A percentile compares a stretch with the other conserved stretches of the same genome.
Conservation (phyloP, 169 alveolate species). For the Babesia ovis region DNA sequence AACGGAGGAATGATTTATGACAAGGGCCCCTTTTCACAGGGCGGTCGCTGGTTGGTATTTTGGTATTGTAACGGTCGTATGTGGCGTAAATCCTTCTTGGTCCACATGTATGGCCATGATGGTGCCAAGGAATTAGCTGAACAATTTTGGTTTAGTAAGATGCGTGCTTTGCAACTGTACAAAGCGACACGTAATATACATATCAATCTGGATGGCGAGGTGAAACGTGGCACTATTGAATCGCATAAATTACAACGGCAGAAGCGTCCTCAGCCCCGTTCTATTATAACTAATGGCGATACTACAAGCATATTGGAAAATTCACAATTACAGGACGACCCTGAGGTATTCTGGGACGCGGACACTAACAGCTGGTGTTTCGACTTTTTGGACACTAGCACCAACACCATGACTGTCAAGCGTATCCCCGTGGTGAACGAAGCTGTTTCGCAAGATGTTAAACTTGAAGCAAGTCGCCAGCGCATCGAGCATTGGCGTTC, state of each 20-base stretch:
- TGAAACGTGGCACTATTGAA: neutral
- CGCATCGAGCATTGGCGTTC: constrained; percentile 35
- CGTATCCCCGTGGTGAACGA: constrained; percentile 6
- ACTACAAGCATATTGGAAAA: neutral
- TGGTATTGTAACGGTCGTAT: constrained; percentile 71
- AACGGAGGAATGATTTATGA: constrained; percentile 67
- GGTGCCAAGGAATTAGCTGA: constrained; percentile 77
- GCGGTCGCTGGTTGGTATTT: constrained; percentile 74
- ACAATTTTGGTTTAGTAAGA: constrained; percentile 61
- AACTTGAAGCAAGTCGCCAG: constrained; percentile 24
- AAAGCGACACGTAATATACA: neutral
- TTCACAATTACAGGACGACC: constrained; percentile 12
- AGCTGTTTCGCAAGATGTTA: neutral
- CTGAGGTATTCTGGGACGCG: constrained; percentile 57
- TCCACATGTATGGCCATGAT: constrained; percentile 57
- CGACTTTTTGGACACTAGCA: constrained; percentile 32
- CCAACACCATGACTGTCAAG: constrained; percentile 1
- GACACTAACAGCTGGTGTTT: constrained; percentile 65
- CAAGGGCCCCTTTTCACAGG: constrained; percentile 64
- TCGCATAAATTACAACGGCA: neutral
- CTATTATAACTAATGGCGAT: neutral
- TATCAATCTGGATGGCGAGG: neutral
- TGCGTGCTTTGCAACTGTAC: constrained; percentile 67
- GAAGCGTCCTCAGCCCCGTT: neutral
- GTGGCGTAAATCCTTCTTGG: constrained; percentile 66